Percentiles rank a stretch among this genome's conserved stretches.
Conservation (phyloP, 805 yeast species). For the Clavispora fructus region DNA sequence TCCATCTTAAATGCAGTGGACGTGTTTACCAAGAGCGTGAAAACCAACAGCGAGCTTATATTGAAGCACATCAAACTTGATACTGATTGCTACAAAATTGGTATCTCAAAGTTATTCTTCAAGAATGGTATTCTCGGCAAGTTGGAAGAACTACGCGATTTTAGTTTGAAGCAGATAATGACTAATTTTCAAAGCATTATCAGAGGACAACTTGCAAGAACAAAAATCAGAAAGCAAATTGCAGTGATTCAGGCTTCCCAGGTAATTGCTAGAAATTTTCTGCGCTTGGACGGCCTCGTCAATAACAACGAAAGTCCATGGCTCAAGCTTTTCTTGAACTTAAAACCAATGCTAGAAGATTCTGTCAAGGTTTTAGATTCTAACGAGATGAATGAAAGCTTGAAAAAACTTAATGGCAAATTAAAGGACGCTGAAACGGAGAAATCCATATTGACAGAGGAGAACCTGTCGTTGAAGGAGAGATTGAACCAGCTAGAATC, state of each 20-base stretch:
- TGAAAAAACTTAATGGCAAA: conserved; percentile 45
- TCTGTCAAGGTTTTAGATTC: conserved; percentile 56
- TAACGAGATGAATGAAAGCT: conserved; percentile 51
- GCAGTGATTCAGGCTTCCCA: conserved; percentile 65
- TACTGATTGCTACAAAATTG: conserved; percentile 54
- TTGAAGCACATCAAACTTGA: conserved; percentile 61
- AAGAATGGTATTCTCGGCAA: conserved; percentile 74
- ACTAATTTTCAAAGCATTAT: conserved; percentile 58
- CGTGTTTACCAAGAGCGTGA: conserved; percentile 44
- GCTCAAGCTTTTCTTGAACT: conserved; percentile 65
- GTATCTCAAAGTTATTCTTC: conserved; percentile 69
- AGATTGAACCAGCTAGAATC: conserved; percentile 29
- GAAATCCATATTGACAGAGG: conserved; percentile 25
- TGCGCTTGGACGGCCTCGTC: conserved; percentile 49
- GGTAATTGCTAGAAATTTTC: conserved; percentile 58
- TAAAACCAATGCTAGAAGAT: conserved; percentile 72
- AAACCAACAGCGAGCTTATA: conserved; percentile 64
- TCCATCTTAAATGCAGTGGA: conserved; percentile 53
- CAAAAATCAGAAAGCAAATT: conserved; percentile 41
- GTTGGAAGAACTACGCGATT: conserved; percentile 73
- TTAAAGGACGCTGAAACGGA: conserved; percentile 30
- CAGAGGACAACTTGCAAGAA: conserved; percentile 62
- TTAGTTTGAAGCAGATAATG: conserved; percentile 49
- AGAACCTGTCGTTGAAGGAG: conserved; percentile 37
- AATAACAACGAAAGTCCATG: conserved; percentile 37